Evolutionary conservation across 2,329 filamentous ascomycete species (phyloP).

Genomic region (Huntiella omanensis): DNA sequence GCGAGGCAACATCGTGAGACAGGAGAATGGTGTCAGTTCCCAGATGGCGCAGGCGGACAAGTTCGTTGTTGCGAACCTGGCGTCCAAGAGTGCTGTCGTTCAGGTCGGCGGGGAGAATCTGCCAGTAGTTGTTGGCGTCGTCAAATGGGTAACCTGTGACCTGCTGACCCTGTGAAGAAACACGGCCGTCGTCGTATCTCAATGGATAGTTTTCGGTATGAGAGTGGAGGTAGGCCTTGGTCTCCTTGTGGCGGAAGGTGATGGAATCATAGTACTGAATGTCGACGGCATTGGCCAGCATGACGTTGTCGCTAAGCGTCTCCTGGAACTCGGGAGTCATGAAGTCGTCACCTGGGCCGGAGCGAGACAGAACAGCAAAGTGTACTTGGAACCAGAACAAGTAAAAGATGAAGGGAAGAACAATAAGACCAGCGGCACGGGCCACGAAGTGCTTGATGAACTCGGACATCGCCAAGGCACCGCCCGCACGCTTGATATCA

Average conservation of each 20-base stretch:
- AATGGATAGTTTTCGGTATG: slow-evolving; percentile 78
- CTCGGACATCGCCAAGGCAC: slow-evolving; percentile 56
- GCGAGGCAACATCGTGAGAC: slow-evolving; percentile 92
- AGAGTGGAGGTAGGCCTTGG: slow-evolving; percentile 88
- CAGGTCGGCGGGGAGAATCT: slow-evolving; percentile 56
- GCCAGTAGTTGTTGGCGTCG: slow-evolving; percentile 98
- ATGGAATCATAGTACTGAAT: slow-evolving; percentile 85
- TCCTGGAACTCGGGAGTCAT: slow-evolving; percentile 98
- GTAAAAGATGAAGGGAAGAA: slow-evolving; percentile 93
- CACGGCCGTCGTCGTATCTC: slow-evolving; percentile 89
- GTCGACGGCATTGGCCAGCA: slow-evolving; percentile 69
- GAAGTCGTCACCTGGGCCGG: slow-evolving; percentile 92
- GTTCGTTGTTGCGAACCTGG: slow-evolving; percentile 62
- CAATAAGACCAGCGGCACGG: slow-evolving; percentile 65
- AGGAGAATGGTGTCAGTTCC: slow-evolving; percentile 73
- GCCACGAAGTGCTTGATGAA: slow-evolving; percentile 85
- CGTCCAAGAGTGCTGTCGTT: slow-evolving; percentile 29
- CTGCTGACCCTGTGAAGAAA: slow-evolving; percentile 94
- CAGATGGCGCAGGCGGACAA: slow-evolving; percentile 71
- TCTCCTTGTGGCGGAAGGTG: slow-evolving; percentile 87
- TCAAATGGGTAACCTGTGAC: slow-evolving; percentile 97
- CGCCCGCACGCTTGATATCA: slow-evolving; percentile 68
- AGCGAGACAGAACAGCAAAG: slow-evolving; percentile 72
- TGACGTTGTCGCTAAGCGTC: slow-evolving; percentile 82
- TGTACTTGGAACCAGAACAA: slow-evolving; percentile 99